Evolutionary conservation across 768 basidiomycete species (phyloP).

Genomic region (Rossbeevera mucosa): DNA sequence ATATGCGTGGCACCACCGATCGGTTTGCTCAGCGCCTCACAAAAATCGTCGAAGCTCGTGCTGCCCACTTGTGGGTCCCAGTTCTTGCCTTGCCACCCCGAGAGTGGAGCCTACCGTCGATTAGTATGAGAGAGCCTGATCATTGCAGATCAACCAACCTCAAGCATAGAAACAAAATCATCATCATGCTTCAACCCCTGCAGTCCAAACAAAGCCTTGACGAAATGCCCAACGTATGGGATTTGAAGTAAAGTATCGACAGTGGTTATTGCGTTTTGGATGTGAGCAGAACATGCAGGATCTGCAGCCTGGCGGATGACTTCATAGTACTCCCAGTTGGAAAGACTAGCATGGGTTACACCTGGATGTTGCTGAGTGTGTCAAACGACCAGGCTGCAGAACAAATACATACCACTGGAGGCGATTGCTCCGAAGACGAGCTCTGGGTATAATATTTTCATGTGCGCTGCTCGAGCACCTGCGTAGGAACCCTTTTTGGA

Average conservation of each 20-base stretch:
- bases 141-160: conserved; percentile 36
- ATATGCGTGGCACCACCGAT: conserved; percentile 30
- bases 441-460: conserved; percentile 82
- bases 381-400: background rate
- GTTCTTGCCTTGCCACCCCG: conserved; percentile 76
- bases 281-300: conserved; percentile 52
- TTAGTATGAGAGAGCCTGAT: conserved; percentile 16
- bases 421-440: conserved; percentile 89
- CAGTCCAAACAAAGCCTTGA: conserved; percentile 80
- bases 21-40: conserved; percentile 49
- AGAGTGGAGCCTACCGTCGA: conserved; percentile 49
- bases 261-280: conserved; percentile 51
- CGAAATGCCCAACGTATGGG: conserved; percentile 39
- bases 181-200: conserved; percentile 61
- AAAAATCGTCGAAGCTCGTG: conserved; percentile 65
- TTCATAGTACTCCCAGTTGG: conserved; percentile 88
- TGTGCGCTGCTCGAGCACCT: conserved; percentile 89
- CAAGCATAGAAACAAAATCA: conserved; percentile 70
- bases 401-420: conserved; percentile 57
- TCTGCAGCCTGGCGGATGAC: conserved; percentile 70
- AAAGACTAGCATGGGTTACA: conserved; percentile 79
- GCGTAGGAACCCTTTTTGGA: conserved; percentile 74
- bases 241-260: conserved; percentile 60
- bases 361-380: conserved; percentile 34
- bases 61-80: conserved; percentile 78